Base-by-base conservation (phyloP, 1,284 basidiomycete species). In the Ceratobasidium sp. region DNA sequence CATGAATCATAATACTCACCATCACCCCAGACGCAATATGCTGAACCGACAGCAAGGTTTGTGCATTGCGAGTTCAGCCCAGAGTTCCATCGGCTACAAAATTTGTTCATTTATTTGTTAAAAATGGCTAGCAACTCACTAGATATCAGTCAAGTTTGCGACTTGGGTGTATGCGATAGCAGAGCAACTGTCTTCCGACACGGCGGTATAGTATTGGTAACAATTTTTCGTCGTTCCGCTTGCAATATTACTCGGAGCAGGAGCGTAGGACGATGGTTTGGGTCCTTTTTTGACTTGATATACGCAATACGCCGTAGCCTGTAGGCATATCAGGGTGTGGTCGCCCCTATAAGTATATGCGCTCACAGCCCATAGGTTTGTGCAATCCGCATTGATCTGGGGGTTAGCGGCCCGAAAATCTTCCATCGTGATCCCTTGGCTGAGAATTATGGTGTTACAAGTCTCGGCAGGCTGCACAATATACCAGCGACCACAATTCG, bases 271-370 rank as follows among this genome's bases (percentile, higher is more conserved):
- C 16, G 34, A 23, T 14, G 57, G 57, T 12, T 34, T 59, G 2
- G 57, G n/a, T 9, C 57, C 57, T 43, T 43, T 59, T 12, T 1
- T 59, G 4, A 59, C 57, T 2, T 12, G 14, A 41, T 59, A 59
- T 10, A 59, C 57, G 36, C 57, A 59, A 28, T 59, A 59, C 57
- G 57, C 57, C n/a, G 57, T 59, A 1, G 57, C 57, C 57, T 59
- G 18, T 16, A n/a, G 9, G 9, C 3, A 4, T 39, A 14, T 39
- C 36, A 39, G 36, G 14, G 8, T 14, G 14, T 6, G 14, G 36
- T 6, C 6, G 36, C 6, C 14, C 36, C 8, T 6, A 14, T 39
- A 6, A 14, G 6, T 14, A 39, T 39, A 39, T 6, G 14, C 10
- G 16, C 57, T 12, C 16, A 59, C 57, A 3, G 57, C 57, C 57